These are phyloP conservation scores for Orbilia ellipsospora DNA, from an alignment of 2,329 filamentous ascomycete genomes.

Conservation along the genomic window DNA sequence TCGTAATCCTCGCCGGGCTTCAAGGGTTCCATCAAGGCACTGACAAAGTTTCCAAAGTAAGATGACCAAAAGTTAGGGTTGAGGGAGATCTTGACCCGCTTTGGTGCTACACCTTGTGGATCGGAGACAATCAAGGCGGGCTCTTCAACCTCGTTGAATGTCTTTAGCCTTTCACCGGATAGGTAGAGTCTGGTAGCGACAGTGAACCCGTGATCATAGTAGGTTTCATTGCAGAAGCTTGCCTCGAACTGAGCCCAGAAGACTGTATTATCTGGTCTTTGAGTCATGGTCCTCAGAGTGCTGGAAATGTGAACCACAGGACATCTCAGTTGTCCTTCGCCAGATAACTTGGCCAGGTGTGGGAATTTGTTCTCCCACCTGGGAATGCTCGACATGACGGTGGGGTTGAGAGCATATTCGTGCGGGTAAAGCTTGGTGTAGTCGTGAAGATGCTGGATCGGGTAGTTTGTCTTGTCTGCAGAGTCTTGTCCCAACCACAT, in stretches of 20 bases:
- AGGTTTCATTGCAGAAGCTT: slow-evolving; percentile 51
- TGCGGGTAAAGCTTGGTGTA: slow-evolving; percentile 58
- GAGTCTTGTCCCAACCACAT: slow-evolving; percentile 58
- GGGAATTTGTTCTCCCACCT: slow-evolving; percentile 58
- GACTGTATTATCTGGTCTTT: slow-evolving; percentile 51
- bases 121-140: slow-evolving; percentile 46
- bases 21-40: slow-evolving; percentile 36
- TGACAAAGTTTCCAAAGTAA: slow-evolving; percentile 53
- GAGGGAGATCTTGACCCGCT: slow-evolving; percentile 53
- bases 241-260: slow-evolving; percentile 54
- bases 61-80: slow-evolving; percentile 52
- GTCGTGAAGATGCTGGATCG: slow-evolving; percentile 56
- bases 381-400: slow-evolving; percentile 56
- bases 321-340: slow-evolving; percentile 52
- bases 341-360: slow-evolving; percentile 56
- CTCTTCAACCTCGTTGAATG: slow-evolving; percentile 50
- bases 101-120: slow-evolving; percentile 52
- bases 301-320: slow-evolving; percentile 58
- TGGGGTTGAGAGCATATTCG: slow-evolving; percentile 51
- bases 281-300: slow-evolving; percentile 56
- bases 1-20: slow-evolving; percentile 43
- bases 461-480: slow-evolving; percentile 49
- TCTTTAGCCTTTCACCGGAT: slow-evolving; percentile 42
- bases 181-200: slow-evolving; percentile 53
- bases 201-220: slow-evolving; percentile 53